Evolutionary conservation across 371 early-diverging fungal species (phyloP), one percentile per base, ranked within the genome.

Genomic region (Mucor piriformis): DNA sequence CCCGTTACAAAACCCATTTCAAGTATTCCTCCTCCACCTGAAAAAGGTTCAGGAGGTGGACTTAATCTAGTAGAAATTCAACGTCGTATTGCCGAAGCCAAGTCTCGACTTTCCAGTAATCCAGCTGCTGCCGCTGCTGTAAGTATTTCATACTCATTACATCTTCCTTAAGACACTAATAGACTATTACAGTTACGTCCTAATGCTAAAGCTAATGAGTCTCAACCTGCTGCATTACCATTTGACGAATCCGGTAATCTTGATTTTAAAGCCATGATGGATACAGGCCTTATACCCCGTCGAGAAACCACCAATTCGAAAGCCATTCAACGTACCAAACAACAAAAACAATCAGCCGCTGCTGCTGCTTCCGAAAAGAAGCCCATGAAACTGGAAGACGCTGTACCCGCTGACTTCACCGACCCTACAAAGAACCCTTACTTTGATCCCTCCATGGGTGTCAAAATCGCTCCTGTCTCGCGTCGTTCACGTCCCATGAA

Each of bases 371-470:
- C 60, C 5, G 59, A 67, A 23, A 84, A 78, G 57, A 86, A 82
- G 56, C 59, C 76, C 15, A 25, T 72, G 23, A 69, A 70, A 35
- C 27, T 61, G 40, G 61, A 72, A 42, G 44, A 47, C 3, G 40
- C 37, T 23, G 66, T 78, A 0, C 69, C 80, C 3, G 76, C 73
- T 15, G 80, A 80, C 6, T 66, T 85, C 21, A 67, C 81, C 0
- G 90, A 92, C 61, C 83, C 90, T 1, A 65, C 77, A 5, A 89
- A 94, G 67, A 95, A 95, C 47, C 94, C 95, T 6, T 94, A 95
- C 66, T 92, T 81, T 72, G 95, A 95, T 67, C 86, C 92, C 2
- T 72, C 77, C 7, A 70, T 92, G 46, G 81, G 69, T 4, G 75
- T 70, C 1, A 68, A 67, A 23, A 67, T 76, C 5, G 85, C 81